Evolutionary conservation across 805 yeast genomes (phyloP).

Genomic region (Pichia scutulata): DNA sequence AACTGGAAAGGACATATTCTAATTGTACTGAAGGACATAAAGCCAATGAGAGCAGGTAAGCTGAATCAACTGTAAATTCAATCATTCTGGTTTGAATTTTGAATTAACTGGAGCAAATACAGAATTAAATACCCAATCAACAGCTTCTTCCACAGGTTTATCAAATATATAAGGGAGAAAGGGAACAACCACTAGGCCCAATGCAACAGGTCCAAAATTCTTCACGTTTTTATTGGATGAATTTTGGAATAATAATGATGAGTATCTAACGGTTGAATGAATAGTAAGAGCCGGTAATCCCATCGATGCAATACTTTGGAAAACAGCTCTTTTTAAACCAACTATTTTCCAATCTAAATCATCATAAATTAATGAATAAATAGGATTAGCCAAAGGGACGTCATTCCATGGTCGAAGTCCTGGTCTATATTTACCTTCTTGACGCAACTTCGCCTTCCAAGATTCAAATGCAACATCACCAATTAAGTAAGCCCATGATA

Average conservation of each 20-base stretch:
- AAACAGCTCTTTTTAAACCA: conserved; percentile 63
- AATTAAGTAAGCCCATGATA: conserved; percentile 67
- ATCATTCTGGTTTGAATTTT: not conserved
- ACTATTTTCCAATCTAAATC: conserved; percentile 62
- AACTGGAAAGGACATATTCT: too few relatives aligned
- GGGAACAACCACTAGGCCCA: conserved; percentile 74
- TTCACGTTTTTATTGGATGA: conserved; percentile 36
- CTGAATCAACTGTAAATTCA: too few relatives aligned
- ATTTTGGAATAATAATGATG: conserved; percentile 55
- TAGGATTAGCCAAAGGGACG: conserved; percentile 32
- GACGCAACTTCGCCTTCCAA: conserved; percentile 62
- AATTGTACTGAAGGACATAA: too few relatives aligned
- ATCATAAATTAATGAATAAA: conserved; percentile 12
- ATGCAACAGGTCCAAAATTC: conserved; percentile 69
- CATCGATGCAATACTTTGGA: conserved; percentile 80
- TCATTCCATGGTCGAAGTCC: conserved; percentile 65
- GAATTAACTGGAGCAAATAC: not conserved
- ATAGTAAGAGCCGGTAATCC: conserved; percentile 83
- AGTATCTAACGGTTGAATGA: conserved; percentile 66
- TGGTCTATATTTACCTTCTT: conserved; percentile 54
- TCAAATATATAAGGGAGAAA: conserved; percentile 70
- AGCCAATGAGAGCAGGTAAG: too few relatives aligned
- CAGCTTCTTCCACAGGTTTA: conserved; percentile 68
- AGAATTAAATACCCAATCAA: conserved; percentile 51
- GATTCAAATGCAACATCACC: conserved; percentile 71